Conservation (phyloP, 108 stramenopile species). For the Skeletonema tropicum region DNA sequence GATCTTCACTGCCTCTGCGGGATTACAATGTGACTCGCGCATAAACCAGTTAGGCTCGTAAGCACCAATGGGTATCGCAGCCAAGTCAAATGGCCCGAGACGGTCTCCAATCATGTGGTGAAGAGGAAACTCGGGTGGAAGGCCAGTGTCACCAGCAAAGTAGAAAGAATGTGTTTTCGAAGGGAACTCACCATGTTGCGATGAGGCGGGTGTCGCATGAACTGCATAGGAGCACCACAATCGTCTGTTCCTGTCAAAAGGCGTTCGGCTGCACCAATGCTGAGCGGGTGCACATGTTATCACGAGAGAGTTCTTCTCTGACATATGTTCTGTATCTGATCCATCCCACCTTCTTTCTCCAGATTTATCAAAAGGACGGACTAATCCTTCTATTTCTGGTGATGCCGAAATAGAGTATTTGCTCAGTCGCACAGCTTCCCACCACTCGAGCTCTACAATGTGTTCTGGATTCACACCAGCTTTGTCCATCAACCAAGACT, state of each 20-base stretch:
- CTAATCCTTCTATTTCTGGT: conserved; percentile 36
- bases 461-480: conserved; percentile 51
- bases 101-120: conserved; percentile 85
- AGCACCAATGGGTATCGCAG: conserved; percentile 94
- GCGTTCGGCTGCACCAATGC: conserved; percentile 89
- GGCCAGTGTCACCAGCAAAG: conserved; percentile 89
- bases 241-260: conserved; percentile 85
- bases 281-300: conserved; percentile 88
- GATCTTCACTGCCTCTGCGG: conserved; percentile 85
- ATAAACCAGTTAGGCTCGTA: conserved; percentile 92
- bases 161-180: conserved; percentile 60
- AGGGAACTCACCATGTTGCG: neutral
- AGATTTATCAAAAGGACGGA: conserved; percentile 39
- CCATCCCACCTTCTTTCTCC: conserved; percentile 5
- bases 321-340: neutral
- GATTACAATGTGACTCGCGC: conserved; percentile 83
- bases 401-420: conserved; percentile 8
- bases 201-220: conserved; percentile 21
- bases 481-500: conserved; percentile 66
- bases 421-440: conserved; percentile 65
- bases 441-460: conserved; percentile 91
- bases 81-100: conserved; percentile 86
- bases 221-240: conserved; percentile 91
- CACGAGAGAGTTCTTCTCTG: conserved; percentile 26
- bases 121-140: conserved; percentile 73